phyloP scores from a whole-genome alignment of 2,329 filamentous ascomycete species.

The Xylariales sp. region DNA sequence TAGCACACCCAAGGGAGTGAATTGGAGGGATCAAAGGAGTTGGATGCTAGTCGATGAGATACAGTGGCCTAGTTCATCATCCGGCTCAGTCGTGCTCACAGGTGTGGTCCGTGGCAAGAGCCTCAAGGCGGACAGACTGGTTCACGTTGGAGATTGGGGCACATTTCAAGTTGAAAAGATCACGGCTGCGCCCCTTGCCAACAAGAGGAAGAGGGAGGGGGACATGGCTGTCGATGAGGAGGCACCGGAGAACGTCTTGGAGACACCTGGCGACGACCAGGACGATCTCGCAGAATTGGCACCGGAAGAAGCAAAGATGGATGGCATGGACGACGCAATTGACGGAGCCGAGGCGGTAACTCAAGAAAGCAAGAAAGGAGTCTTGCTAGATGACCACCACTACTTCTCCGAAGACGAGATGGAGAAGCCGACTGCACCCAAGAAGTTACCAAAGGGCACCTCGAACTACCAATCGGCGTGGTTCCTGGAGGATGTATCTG shows the following conservation, averaged over 20 bases:
- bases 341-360: slow-evolving; percentile 36
- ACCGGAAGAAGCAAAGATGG: slow-evolving; percentile 79
- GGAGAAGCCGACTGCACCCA: slow-evolving; percentile 58
- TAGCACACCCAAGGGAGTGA: slow-evolving; percentile 86
- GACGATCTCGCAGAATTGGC: slow-evolving; percentile 82
- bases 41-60: slow-evolving; percentile 92
- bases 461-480: slow-evolving; percentile 88
- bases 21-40: slow-evolving; percentile 91
- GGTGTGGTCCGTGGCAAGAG: slow-evolving; percentile 83
- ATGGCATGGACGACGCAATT: slow-evolving; percentile 36
- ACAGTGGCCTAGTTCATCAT: slow-evolving; percentile 59
- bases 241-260: slow-evolving; percentile 54
- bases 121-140: slow-evolving; percentile 82
- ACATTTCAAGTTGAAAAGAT: slow-evolving; percentile 91
- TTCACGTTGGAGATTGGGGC: slow-evolving; percentile 92
- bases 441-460: slow-evolving; percentile 81
- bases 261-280: slow-evolving; percentile 70
- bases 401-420: slow-evolving; percentile 91
- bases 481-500: slow-evolving; percentile 76
- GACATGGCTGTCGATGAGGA: slow-evolving; percentile 65
- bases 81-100: slow-evolving; percentile 68
- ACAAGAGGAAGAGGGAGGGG: slow-evolving; percentile 58
- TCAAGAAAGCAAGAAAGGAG: slow-evolving; percentile 67
- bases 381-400: slow-evolving; percentile 92
- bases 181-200: slow-evolving; percentile 65